phyloP scores from a whole-genome alignment of 2,329 filamentous ascomycete species.

The Xylariaceae sp. region DNA sequence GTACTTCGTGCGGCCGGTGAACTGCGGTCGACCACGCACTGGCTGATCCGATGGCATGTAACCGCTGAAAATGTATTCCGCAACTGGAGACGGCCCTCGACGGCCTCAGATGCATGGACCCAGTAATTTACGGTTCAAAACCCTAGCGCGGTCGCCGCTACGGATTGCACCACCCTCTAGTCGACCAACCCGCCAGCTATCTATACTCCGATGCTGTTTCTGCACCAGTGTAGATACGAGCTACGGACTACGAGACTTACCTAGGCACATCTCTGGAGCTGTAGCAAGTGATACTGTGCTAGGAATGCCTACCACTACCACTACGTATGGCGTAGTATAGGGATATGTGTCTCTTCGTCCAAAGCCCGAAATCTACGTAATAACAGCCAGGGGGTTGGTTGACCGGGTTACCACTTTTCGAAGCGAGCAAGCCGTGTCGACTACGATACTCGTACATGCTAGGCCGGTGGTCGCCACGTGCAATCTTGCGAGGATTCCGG shows the following conservation, averaged over 20 bases:
- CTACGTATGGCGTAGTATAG: neutral
- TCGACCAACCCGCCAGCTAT: neutral
- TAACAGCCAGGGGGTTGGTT: neutral
- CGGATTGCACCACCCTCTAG: too few species aligned
- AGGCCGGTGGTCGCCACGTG: conserved; percentile 1
- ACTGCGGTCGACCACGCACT: too few species aligned
- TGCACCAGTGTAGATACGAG: too few species aligned
- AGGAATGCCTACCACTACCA: neutral
- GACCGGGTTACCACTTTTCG: neutral
- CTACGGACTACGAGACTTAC: neutral
- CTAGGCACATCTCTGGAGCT: neutral
- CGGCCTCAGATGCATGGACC: neutral
- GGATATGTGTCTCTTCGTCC: neutral
- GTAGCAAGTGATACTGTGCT: neutral
- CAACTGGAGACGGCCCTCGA: neutral
- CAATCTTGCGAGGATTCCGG: conserved; percentile 5
- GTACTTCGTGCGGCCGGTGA: too few species aligned
- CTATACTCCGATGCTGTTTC: neutral
- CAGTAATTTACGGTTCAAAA: neutral
- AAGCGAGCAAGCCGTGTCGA: neutral
- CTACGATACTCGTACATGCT: neutral
- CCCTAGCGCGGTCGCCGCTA: neutral
- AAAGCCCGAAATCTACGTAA: neutral
- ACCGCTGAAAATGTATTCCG: neutral
- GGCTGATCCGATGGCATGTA: neutral